These are phyloP conservation scores for Phytophthora quininea DNA, from an alignment of 352 stramenopile species.

Conservation along the genomic window DNA sequence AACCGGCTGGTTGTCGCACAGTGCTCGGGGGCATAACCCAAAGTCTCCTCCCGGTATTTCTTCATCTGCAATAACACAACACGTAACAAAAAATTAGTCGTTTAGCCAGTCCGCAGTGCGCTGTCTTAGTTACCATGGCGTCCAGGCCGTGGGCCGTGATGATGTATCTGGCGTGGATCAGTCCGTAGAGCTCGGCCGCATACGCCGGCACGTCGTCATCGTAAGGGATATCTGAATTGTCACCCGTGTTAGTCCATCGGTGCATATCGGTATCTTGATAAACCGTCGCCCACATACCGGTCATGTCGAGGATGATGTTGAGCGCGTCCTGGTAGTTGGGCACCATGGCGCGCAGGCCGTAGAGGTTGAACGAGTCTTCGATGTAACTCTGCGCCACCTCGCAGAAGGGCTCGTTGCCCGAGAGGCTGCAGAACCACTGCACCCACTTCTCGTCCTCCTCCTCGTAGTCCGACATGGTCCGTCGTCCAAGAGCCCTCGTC, in stretches of 20 bases:
- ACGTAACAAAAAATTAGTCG: slow-evolving; percentile 2
- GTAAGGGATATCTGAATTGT: slow-evolving; percentile 80
- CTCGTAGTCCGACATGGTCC: slow-evolving; percentile 87
- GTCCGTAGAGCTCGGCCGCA: slow-evolving; percentile 88
- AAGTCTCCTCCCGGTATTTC: slow-evolving; percentile 91
- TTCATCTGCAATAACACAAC: slow-evolving; percentile 60
- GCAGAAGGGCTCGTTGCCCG: slow-evolving; percentile 93
- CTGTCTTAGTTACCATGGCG: slow-evolving; percentile 64
- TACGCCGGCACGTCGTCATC: slow-evolving; percentile 88
- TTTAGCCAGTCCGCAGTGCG: not conserved
- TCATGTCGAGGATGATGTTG: slow-evolving; percentile 93
- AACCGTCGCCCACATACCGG: slow-evolving; percentile 44
- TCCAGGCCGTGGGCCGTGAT: slow-evolving; percentile 89
- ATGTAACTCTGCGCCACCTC: slow-evolving; percentile 93
- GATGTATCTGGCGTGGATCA: slow-evolving; percentile 92
- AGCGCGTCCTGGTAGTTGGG: slow-evolving; percentile 91
- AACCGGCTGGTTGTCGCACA: slow-evolving; percentile 85
- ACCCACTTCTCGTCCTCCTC: slow-evolving; percentile 93
- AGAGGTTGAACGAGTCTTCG: slow-evolving; percentile 95
- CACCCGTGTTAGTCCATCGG: not conserved
- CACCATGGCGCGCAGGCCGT: slow-evolving; percentile 88
- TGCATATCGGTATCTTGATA: not conserved
- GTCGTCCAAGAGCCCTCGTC: slow-evolving; percentile 38
- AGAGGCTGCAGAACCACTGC: slow-evolving; percentile 93
- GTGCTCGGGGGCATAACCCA: slow-evolving; percentile 81